Conservation (phyloP, 2,329 filamentous ascomycete species). For the Gyromitra esculenta region DNA sequence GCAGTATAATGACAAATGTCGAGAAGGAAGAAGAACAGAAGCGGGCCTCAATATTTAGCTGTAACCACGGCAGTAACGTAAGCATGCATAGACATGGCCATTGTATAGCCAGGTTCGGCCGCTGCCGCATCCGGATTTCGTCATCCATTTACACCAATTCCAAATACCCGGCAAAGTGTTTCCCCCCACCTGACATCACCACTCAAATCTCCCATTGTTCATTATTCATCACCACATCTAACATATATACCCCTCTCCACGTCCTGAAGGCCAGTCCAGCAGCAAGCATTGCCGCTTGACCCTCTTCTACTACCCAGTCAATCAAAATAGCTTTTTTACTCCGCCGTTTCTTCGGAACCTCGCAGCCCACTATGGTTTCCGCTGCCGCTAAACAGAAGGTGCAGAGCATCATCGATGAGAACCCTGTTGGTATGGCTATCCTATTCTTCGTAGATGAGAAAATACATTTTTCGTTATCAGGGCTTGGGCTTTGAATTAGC, state of each 20-base stretch:
- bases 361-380: constrained; percentile 71
- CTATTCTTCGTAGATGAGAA: constrained; percentile 5
- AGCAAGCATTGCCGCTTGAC: constrained; percentile 25
- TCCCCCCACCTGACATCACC: constrained; percentile 5
- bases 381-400: constrained; percentile 82
- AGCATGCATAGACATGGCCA: not conserved
- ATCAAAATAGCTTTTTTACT: constrained; percentile 74
- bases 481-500: not conserved
- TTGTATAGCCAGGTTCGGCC: not conserved
- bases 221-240: constrained; percentile 19
- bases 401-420: constrained; percentile 86
- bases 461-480: not conserved
- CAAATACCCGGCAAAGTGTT: constrained; percentile 2
- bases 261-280: constrained; percentile 14
- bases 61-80: not conserved
- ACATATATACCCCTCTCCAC: constrained; percentile 21
- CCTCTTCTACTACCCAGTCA: constrained; percentile 47
- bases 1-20: constrained; percentile 4
- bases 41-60: not conserved
- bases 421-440: constrained; percentile 74
- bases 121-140: not conserved
- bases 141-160: constrained; percentile 10
- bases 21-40: not conserved
- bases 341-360: constrained; percentile 75
- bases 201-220: not conserved